Percentiles rank a stretch among this genome's conserved stretches.
Evolutionary conservation across 176 grass and related monocot genomes (phyloP).

Genomic region (Musa schizocarpa): DNA sequence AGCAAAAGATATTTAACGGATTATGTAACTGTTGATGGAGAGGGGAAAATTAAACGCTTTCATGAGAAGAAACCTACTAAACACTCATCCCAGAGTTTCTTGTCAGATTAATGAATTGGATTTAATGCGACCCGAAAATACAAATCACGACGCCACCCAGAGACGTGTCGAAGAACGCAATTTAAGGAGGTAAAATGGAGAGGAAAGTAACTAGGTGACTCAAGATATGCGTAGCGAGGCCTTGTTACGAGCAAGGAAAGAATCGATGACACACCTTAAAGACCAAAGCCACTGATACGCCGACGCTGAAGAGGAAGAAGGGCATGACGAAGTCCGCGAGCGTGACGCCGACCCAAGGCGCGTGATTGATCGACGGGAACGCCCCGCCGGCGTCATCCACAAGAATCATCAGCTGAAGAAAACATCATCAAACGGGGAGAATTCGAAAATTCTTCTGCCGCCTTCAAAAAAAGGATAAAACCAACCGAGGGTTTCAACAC

Average conservation of each 20-base stretch:
- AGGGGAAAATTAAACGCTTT: not conserved
- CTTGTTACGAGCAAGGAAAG: not conserved
- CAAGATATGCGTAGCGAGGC: not conserved
- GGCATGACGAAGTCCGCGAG: conserved; percentile 97
- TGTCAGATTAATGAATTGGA: too few species aligned
- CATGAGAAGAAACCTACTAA: not conserved
- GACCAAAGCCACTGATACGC: conserved; percentile 66
- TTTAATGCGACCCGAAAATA: not conserved
- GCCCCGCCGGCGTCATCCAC: conserved; percentile 87
- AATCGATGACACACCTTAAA: conserved; percentile 47
- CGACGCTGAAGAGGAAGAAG: conserved; percentile 88
- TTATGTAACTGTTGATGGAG: not conserved
- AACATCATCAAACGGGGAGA: not conserved
- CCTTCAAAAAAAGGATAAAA: not conserved
- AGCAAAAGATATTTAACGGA: not conserved
- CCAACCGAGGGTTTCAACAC: not conserved
- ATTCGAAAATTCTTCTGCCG: not conserved
- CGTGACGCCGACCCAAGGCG: conserved; percentile 86
- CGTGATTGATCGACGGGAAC: conserved; percentile 83
- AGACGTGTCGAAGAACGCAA: not conserved
- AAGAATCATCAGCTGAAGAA: conserved; percentile 72
- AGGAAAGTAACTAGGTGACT: not conserved
- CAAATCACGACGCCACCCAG: not conserved
- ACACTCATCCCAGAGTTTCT: not conserved
- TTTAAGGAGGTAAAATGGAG: not conserved